phyloP scores from a whole-genome alignment of 768 basidiomycete genomes.

The Sporobolomyces phaffii region DNA sequence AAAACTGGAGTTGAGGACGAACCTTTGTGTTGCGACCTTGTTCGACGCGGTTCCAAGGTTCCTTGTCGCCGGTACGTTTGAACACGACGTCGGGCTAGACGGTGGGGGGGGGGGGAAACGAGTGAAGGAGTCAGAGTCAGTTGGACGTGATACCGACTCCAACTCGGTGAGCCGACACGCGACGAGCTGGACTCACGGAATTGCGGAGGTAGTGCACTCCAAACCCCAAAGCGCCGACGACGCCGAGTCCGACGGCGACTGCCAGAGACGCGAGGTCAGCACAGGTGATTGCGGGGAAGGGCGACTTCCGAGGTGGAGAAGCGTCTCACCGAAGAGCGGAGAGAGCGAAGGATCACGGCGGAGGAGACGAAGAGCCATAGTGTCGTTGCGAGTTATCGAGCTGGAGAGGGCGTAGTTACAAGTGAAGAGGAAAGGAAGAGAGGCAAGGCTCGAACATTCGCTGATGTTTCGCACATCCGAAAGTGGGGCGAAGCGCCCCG shows the following conservation, averaged over 20 bases:
- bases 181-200: slow-evolving; percentile 1
- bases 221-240: slow-evolving; percentile 4
- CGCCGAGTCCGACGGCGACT: slow-evolving; percentile 21
- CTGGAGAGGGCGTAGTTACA: background rate
- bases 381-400: background rate
- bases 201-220: slow-evolving; percentile 17
- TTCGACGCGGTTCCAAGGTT: slow-evolving; percentile 23
- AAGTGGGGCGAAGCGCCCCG: too few species aligned
- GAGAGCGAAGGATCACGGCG: slow-evolving; percentile 23
- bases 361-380: slow-evolving; percentile 22
- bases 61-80: background rate
- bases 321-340: slow-evolving; percentile 16
- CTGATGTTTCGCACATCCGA: too few species aligned
- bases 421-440: background rate
- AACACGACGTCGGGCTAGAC: slow-evolving; percentile 18
- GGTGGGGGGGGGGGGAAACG: background rate
- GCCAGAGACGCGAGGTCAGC: background rate
- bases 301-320: background rate
- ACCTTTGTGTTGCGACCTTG: slow-evolving; percentile 21
- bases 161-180: background rate
- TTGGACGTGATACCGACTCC: too few species aligned
- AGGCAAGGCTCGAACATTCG: background rate
- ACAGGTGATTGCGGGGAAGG: background rate
- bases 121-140: background rate
- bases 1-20: too few species aligned